These are phyloP conservation scores for Aspergillus sp. DNA, from an alignment of 2,329 filamentous ascomycete genomes.

Conservation along the genomic window DNA sequence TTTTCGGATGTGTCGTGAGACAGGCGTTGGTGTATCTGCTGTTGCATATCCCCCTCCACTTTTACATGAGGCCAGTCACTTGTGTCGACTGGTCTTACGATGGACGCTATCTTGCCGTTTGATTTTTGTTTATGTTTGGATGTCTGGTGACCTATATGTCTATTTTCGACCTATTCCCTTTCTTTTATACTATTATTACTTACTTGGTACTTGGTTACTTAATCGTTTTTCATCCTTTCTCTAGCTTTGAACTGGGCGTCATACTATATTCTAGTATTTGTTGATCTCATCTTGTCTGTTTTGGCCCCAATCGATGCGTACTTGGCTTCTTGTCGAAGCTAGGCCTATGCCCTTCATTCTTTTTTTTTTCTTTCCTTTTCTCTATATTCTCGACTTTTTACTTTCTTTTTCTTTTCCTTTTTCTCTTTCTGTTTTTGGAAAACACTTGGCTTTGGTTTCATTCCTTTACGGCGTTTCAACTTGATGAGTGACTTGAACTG, in stretches of 20 bases:
- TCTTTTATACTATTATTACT: slow-evolving; percentile 17
- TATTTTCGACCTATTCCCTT: slow-evolving; percentile 7
- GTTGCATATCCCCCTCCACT: slow-evolving; percentile 20
- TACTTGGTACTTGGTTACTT: slow-evolving; percentile 22
- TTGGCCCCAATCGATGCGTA: neutral
- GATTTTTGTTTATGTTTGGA: neutral
- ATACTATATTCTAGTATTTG: neutral
- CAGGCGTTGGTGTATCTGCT: slow-evolving; percentile 32
- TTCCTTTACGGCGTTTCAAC: slow-evolving; percentile 8
- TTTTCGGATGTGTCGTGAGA: slow-evolving; percentile 24
- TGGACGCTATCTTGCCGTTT: slow-evolving; percentile 1
- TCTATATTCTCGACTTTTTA: slow-evolving; percentile 2
- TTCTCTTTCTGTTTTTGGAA: slow-evolving; percentile 4
- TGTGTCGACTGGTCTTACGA: slow-evolving; percentile 10
- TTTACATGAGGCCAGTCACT: slow-evolving; percentile 7
- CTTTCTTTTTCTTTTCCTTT: slow-evolving; percentile 3
- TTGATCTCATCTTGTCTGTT: neutral
- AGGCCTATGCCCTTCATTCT: slow-evolving; percentile 3
- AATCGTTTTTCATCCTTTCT: slow-evolving; percentile 7
- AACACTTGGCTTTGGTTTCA: neutral
- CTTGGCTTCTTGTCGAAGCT: slow-evolving; percentile 1
- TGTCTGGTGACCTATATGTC: slow-evolving; percentile 11
- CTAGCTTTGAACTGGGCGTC: no score
- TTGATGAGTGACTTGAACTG: neutral
- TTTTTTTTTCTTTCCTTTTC: slow-evolving; percentile 8